Evolutionary conservation across 257 asterid genomes (phyloP).

Genomic region (Gentiana dahurica): DNA sequence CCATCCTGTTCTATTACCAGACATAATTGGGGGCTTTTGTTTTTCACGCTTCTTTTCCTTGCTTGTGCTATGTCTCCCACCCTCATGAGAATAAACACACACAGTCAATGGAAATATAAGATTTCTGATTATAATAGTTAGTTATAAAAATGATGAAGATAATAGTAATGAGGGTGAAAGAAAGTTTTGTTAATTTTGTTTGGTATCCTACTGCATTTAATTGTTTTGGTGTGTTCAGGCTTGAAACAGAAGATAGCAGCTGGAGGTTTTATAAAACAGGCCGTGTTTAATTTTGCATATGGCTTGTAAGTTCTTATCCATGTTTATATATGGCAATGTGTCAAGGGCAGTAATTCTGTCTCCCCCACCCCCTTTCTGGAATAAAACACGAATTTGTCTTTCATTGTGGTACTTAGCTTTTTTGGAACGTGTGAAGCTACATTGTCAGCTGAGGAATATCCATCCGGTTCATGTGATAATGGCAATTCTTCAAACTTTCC

Average conservation of each 20-base stretch:
- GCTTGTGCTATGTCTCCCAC: neutral
- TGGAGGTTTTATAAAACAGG: constrained; percentile 59
- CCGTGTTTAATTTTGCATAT: constrained; percentile 66
- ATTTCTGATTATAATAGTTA: too few species aligned
- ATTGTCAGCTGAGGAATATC: neutral
- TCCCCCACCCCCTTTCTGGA: too few species aligned
- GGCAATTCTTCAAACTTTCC: too few species aligned
- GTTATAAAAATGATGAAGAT: too few species aligned
- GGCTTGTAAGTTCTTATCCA: constrained; percentile 49
- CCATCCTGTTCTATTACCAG: too few species aligned
- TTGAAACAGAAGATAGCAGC: constrained; percentile 75
- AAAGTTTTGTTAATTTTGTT: too few species aligned
- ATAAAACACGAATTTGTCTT: neutral
- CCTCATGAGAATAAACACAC: too few species aligned
- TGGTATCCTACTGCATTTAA: neutral
- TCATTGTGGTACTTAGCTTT: neutral
- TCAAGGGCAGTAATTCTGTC: too few species aligned
- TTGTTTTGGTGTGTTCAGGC: constrained; percentile 32
- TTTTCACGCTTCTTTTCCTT: neutral
- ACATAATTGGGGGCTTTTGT: neutral
- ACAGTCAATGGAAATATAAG: too few species aligned
- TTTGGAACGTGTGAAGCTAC: neutral
- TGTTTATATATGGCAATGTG: neutral
- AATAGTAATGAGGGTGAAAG: too few species aligned
- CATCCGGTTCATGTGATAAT: neutral